These are phyloP conservation scores for Exophiala bonariae DNA, from an alignment of 2,329 filamentous ascomycete genomes.

Conservation along the genomic window DNA sequence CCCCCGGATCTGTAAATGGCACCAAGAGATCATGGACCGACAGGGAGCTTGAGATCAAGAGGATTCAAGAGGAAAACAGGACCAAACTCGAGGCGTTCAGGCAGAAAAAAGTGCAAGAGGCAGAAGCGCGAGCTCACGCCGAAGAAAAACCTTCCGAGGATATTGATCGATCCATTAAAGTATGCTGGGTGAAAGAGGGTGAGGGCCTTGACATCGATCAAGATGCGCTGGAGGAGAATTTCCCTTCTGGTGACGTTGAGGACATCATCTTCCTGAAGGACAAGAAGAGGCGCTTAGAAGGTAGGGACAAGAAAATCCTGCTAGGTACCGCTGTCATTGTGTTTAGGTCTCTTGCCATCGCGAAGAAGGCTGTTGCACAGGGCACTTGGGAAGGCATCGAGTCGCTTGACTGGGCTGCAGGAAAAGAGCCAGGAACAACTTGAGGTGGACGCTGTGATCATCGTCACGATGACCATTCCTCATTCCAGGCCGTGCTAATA, in stretches of 20 bases:
- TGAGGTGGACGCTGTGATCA: conserved; percentile 9
- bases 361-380: conserved; percentile 30
- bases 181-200: conserved; percentile 55
- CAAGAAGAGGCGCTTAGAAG: conserved; percentile 48
- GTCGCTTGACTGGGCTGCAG: conserved; percentile 55
- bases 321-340: conserved; percentile 57
- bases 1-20: conserved; percentile 41
- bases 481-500: too few relatives aligned
- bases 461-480: too few relatives aligned
- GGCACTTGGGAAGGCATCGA: conserved; percentile 52
- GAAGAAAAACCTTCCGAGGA: conserved; percentile 24
- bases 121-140: conserved; percentile 34
- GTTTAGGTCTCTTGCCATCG: conserved; percentile 52
- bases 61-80: conserved; percentile 54
- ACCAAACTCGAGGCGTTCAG: conserved; percentile 48
- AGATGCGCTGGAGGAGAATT: conserved; percentile 47
- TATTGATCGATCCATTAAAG: conserved; percentile 58
- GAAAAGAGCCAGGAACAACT: conserved; percentile 52
- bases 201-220: conserved; percentile 48
- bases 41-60: conserved; percentile 54
- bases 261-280: conserved; percentile 56
- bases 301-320: conserved; percentile 52
- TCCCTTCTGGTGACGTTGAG: conserved; percentile 60
- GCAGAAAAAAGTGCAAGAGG: conserved; percentile 45
- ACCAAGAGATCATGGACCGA: conserved; percentile 58